These are phyloP conservation scores for Oxyria digyna DNA, from an alignment of 148 eudicot species.

Conservation along the genomic window DNA sequence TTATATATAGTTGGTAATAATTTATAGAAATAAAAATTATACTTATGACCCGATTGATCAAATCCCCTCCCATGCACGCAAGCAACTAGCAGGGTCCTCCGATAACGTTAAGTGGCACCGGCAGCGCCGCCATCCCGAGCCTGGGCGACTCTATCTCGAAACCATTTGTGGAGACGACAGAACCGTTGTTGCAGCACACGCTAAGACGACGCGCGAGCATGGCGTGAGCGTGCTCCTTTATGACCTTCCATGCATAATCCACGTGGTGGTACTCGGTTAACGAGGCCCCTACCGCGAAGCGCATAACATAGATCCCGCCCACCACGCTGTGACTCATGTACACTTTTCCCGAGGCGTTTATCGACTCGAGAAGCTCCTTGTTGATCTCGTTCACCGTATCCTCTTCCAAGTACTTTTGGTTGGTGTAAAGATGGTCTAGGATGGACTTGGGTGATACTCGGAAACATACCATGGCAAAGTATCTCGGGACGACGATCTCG, in stretches of 20 bases:
- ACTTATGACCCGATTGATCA: background rate
- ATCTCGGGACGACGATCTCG: conserved; percentile 33
- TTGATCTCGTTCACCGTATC: conserved; percentile 22
- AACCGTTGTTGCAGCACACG: background rate
- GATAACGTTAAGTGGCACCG: conserved; percentile 6
- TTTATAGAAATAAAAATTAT: background rate
- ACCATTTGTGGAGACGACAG: background rate
- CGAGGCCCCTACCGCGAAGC: conserved; percentile 41
- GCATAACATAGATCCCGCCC: conserved; percentile 25
- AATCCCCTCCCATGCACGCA: background rate
- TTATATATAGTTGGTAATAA: background rate
- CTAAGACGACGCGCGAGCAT: conserved; percentile 10
- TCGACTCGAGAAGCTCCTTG: conserved; percentile 28
- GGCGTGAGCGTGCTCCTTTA: conserved; percentile 31
- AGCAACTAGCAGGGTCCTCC: conserved; percentile 3
- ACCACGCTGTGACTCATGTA: conserved; percentile 47
- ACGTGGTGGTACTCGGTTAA: conserved; percentile 36
- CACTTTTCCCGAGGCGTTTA: conserved; percentile 25
- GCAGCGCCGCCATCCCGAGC: background rate
- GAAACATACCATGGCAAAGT: conserved; percentile 36
- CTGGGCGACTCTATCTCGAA: background rate
- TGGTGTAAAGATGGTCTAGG: background rate
- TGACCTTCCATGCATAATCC: conserved; percentile 30
- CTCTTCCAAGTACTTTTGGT: conserved; percentile 12
- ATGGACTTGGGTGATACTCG: conserved; percentile 22